These are phyloP conservation scores for Periconia digitata DNA, from an alignment of 2,329 filamentous ascomycete species.

Conservation along the genomic window DNA sequence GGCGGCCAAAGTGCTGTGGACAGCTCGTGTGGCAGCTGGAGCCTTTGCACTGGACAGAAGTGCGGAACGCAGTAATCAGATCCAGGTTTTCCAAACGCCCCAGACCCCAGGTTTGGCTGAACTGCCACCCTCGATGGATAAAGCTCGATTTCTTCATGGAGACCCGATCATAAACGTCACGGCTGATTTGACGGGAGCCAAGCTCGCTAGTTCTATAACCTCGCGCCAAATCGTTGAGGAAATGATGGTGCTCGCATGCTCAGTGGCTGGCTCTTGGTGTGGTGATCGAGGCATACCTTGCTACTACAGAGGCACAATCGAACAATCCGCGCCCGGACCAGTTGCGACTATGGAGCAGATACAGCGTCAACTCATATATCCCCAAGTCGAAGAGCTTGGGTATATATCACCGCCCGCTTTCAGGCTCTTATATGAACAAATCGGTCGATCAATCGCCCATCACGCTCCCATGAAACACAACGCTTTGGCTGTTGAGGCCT, in stretches of 20 bases:
- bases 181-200: conserved; percentile 3
- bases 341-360: conserved; percentile 18
- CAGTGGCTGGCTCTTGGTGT: conserved; percentile 56
- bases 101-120: conserved; percentile 39
- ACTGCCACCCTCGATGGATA: conserved; percentile 44
- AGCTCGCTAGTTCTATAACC: conserved; percentile 12
- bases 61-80: conserved; percentile 32
- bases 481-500: conserved; percentile 55
- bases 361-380: conserved; percentile 37
- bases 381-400: conserved; percentile 40
- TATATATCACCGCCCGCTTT: conserved; percentile 40
- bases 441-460: conserved; percentile 48
- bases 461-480: conserved; percentile 53
- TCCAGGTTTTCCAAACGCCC: conserved; percentile 42
- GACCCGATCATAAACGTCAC: conserved; percentile 48
- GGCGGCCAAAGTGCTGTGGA: conserved; percentile 37
- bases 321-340: conserved; percentile 11
- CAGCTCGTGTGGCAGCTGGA: conserved; percentile 39
- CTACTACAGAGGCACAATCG: conserved; percentile 50
- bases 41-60: conserved; percentile 32
- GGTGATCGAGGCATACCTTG: conserved; percentile 54
- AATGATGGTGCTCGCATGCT: conserved; percentile 59
- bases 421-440: conserved; percentile 44
- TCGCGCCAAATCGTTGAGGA: conserved; percentile 37
- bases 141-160: conserved; percentile 41